phyloP scores from a whole-genome alignment of 2,329 filamentous ascomycete species.

The Penicillium sp. region DNA sequence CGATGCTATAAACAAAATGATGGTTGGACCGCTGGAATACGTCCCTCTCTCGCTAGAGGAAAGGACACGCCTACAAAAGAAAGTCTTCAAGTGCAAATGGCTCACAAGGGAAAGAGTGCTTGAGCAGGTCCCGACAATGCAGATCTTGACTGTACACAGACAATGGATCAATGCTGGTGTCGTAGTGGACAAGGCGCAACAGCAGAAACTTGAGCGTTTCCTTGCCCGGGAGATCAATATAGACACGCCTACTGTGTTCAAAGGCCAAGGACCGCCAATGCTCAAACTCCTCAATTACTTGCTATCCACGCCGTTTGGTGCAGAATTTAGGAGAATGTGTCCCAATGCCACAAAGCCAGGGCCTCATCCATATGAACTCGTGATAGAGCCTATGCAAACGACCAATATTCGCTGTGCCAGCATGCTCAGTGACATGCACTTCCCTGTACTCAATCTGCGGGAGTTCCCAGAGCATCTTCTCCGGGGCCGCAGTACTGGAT shows the following conservation, averaged over 20 bases:
- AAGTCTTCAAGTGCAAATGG: conserved; percentile 42
- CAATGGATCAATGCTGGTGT: conserved; percentile 33
- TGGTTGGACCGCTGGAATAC: conserved; percentile 39
- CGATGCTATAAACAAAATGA: conserved; percentile 28
- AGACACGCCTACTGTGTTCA: conserved; percentile 9
- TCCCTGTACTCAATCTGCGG: conserved; percentile 20
- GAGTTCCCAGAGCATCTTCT: conserved; percentile 34
- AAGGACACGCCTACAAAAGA: conserved; percentile 35
- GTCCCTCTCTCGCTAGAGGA: conserved; percentile 26
- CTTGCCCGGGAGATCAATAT: conserved; percentile 19
- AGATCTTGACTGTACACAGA: conserved; percentile 35
- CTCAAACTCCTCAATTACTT: not conserved
- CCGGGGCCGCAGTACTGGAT: conserved; percentile 30
- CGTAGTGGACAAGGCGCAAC: conserved; percentile 18
- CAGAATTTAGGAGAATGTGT: not conserved
- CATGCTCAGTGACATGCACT: conserved; percentile 13
- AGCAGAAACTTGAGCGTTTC: conserved; percentile 22
- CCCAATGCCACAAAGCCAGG: not conserved
- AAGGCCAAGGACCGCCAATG: conserved; percentile 13
- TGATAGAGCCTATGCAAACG: conserved; percentile 20
- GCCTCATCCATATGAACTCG: conserved; percentile 21
- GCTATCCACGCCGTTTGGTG: not conserved
- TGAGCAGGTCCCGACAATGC: conserved; percentile 35
- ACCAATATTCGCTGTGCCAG: conserved; percentile 20
- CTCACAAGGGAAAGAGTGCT: conserved; percentile 39